phyloP scores from a whole-genome alignment of 75 land plant genomes.

The Pinus albicaulis region DNA sequence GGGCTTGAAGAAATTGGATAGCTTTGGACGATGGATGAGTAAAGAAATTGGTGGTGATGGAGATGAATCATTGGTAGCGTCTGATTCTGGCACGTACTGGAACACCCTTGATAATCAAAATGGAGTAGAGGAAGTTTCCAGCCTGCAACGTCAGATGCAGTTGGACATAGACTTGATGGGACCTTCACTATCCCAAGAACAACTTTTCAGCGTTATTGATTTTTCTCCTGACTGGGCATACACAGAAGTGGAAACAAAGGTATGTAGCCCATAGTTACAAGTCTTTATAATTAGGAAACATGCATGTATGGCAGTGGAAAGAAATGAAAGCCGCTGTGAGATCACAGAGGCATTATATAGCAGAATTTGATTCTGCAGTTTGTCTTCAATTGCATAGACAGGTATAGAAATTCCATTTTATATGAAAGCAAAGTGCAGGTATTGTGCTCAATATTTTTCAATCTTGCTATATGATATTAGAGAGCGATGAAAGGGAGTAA shows the following conservation, averaged over 20 bases:
- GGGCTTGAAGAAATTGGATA: conserved; percentile 66
- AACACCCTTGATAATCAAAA: conserved; percentile 33
- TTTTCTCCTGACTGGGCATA: conserved; percentile 84
- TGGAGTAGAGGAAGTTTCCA: conserved; percentile 35
- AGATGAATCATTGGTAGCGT: conserved; percentile 32
- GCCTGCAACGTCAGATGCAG: conserved; percentile 34
- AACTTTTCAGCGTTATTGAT: conserved; percentile 78
- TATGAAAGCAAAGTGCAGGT: too few species aligned
- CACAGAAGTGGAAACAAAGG: conserved; percentile 52
- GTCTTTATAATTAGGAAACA: too few species aligned
- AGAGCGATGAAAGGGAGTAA: too few species aligned
- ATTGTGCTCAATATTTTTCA: too few species aligned
- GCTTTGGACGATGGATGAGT: conserved; percentile 83
- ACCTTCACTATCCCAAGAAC: conserved; percentile 67
- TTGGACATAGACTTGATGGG: conserved; percentile 41
- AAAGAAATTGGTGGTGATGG: conserved; percentile 64
- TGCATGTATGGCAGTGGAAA: too few species aligned
- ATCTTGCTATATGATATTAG: too few species aligned
- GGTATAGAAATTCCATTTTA: too few species aligned
- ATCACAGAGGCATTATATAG: too few species aligned
- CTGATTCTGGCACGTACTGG: conserved; percentile 48
- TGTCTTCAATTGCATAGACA: too few species aligned
- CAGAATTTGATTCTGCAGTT: too few species aligned
- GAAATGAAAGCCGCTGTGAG: too few species aligned
- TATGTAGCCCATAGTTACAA: not conserved